phyloP scores from a whole-genome alignment of 225 moss, liverwort and hornwort species.

The Neckera pumila region DNA sequence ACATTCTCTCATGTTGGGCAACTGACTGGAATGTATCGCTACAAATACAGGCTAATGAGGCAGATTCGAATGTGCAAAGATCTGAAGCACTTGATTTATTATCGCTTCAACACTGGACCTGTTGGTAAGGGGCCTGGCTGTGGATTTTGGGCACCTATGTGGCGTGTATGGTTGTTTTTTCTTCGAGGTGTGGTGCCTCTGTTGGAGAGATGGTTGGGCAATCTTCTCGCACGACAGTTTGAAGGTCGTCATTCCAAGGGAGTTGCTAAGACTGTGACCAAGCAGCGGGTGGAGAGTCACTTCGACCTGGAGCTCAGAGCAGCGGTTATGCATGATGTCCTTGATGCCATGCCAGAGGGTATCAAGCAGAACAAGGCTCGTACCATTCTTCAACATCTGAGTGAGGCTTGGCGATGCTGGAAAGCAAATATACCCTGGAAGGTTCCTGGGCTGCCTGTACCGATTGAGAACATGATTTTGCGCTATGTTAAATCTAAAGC shows the following conservation, averaged over 20 bases:
- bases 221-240: constrained; percentile 93
- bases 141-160: constrained; percentile 99
- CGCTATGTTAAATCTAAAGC: constrained; percentile 98
- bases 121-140: constrained; percentile 99
- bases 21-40: constrained; percentile 97
- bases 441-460: constrained; percentile 96
- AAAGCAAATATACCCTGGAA: constrained; percentile 99
- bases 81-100: constrained; percentile 95
- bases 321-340: constrained; percentile 99
- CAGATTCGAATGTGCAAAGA: constrained; percentile 99
- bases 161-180: constrained; percentile 99
- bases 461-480: constrained; percentile 98
- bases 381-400: constrained; percentile 93
- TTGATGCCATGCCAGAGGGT: constrained; percentile 99
- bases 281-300: constrained; percentile 99
- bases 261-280: constrained; percentile 98
- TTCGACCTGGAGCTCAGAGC: constrained; percentile 97
- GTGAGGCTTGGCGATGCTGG: constrained; percentile 99
- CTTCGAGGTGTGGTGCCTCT: constrained; percentile 95
- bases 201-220: constrained; percentile 96
- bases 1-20: constrained; percentile 99
- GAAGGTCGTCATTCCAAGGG: constrained; percentile 99
- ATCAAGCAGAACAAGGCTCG: constrained; percentile 99
- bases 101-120: constrained; percentile 96
- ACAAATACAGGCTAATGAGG: constrained; percentile 98